phyloP scores from a whole-genome alignment of 1,139 yeast species.

The Yamadazyma oceani region DNA sequence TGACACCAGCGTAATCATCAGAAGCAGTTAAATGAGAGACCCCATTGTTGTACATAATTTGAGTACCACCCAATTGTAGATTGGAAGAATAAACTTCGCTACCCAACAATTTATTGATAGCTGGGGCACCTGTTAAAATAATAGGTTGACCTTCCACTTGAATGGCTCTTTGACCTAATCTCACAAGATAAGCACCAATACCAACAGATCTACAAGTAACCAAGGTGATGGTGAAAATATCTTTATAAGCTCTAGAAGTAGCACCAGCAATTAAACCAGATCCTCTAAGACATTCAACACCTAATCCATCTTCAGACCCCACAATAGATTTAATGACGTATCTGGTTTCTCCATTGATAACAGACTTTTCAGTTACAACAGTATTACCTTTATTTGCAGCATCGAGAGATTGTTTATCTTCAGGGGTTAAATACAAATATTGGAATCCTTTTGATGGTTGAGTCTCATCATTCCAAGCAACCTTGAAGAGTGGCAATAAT shows the following conservation, averaged over 20 bases:
- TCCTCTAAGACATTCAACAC: constrained; percentile 97
- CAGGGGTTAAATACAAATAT: constrained; percentile 78
- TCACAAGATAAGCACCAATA: constrained; percentile 97
- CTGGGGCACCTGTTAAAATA: constrained; percentile 98
- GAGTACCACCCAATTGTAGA: constrained; percentile 98
- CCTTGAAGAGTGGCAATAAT: constrained; percentile 82
- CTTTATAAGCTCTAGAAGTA: constrained; percentile 95
- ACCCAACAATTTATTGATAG: constrained; percentile 93
- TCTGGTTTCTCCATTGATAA: constrained; percentile 83
- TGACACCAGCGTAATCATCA: constrained; percentile 96
- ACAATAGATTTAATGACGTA: constrained; percentile 78
- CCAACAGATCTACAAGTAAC: constrained; percentile 99
- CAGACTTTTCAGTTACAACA: constrained; percentile 75
- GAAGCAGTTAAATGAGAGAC: constrained; percentile 94
- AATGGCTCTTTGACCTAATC: constrained; percentile 97
- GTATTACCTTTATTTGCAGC: constrained; percentile 59
- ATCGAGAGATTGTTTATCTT: constrained; percentile 60
- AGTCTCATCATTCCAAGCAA: constrained; percentile 83
- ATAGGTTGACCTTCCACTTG: constrained; percentile 99
- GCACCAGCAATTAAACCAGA: constrained; percentile 99
- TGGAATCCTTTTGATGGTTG: constrained; percentile 84
- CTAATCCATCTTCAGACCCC: constrained; percentile 95
- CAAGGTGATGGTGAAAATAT: constrained; percentile 91
- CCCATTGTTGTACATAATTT: constrained; percentile 97
- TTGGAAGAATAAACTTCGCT: constrained; percentile 96